A percentile compares a stretch with the other conserved stretches of the same genome.
Evolutionary conservation across 441 rosid genomes (phyloP).

Genomic region (Lepidium campestre): DNA sequence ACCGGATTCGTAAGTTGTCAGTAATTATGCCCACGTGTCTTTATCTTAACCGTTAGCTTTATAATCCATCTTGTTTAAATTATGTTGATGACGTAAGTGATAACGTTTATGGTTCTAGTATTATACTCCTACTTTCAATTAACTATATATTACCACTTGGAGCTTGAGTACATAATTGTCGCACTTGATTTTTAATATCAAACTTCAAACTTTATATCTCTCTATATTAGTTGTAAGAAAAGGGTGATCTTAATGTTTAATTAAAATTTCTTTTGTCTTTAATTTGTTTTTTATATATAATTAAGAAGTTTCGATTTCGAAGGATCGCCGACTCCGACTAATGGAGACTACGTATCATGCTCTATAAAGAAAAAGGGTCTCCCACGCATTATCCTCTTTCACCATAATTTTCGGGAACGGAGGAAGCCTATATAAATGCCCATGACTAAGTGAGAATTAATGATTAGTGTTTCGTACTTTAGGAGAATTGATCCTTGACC

Average conservation of each 20-base stretch:
- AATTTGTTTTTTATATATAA: not conserved
- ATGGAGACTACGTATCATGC: no score
- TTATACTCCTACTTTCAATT: not conserved
- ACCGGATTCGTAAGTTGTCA: conserved; percentile 49
- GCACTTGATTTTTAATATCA: not conserved
- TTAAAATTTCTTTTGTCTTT: not conserved
- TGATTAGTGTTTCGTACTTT: no score
- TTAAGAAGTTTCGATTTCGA: no score
- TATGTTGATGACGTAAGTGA: conserved; percentile 2
- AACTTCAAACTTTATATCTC: not conserved
- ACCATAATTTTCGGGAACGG: no score
- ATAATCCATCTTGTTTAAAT: not conserved
- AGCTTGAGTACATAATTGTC: not conserved
- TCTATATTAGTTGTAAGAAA: not conserved
- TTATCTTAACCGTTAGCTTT: not conserved
- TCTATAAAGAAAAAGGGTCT: no score
- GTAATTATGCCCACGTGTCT: conserved; percentile 40
- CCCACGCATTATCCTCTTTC: no score
- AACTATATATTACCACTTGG: not conserved
- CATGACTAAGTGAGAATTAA: no score
- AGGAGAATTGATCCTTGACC: no score
- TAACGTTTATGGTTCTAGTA: not conserved
- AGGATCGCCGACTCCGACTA: no score
- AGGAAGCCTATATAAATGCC: no score
- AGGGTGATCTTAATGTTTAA: not conserved